These are phyloP conservation scores for Penicillium digitatum DNA, from an alignment of 2,329 filamentous ascomycete species.

Conservation along the genomic window DNA sequence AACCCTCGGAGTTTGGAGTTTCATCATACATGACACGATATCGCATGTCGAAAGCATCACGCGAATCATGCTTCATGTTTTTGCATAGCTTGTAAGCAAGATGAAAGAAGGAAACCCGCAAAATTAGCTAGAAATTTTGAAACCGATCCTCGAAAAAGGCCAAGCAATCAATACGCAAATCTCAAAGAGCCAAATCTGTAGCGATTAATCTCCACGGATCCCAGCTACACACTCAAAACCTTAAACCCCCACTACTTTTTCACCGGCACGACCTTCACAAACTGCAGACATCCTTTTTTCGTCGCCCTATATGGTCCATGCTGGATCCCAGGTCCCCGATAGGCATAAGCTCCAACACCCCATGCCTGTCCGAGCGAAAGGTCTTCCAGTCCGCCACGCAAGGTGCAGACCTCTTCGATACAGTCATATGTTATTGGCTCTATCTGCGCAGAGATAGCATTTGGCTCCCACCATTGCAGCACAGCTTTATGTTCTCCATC, in stretches of 20 bases:
- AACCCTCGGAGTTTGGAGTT: neutral
- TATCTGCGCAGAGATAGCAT: constrained; percentile 25
- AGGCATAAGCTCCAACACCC: constrained; percentile 39
- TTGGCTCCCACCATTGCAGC: constrained; percentile 39
- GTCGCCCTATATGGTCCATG: constrained; percentile 39
- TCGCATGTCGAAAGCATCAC: neutral
- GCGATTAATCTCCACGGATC: neutral
- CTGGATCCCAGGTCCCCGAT: constrained; percentile 40
- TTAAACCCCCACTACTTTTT: neutral
- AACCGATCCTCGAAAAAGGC: neutral
- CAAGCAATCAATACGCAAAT: neutral
- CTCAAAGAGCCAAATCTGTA: neutral
- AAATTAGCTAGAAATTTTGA: neutral
- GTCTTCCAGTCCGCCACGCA: constrained; percentile 38
- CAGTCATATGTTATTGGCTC: constrained; percentile 36
- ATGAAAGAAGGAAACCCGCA: neutral
- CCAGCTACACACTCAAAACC: neutral
- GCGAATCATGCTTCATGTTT: neutral
- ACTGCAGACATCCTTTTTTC: constrained; percentile 37
- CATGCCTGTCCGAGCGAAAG: constrained; percentile 29
- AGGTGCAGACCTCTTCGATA: constrained; percentile 40
- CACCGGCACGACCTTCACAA: constrained; percentile 19
- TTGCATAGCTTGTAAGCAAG: neutral
- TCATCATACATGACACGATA: neutral
- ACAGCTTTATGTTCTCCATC: constrained; percentile 28